phyloP scores from a whole-genome alignment of 2,329 filamentous ascomycete genomes.

The Botryotinia globosa region DNA sequence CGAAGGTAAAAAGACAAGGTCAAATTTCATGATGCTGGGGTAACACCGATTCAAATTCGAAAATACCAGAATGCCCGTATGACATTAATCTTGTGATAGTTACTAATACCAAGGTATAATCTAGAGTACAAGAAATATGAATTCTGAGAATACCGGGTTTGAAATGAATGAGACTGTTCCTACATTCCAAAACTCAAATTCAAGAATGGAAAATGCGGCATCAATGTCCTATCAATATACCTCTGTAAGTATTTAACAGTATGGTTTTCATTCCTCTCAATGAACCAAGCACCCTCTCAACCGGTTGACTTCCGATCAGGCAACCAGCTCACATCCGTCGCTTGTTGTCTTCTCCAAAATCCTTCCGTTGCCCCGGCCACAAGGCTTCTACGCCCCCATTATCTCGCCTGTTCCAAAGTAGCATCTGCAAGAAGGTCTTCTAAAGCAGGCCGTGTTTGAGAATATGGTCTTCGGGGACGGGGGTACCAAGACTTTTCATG shows the following conservation, averaged over 20 bases:
- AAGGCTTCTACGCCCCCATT: conserved; percentile 3
- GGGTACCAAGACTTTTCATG: not conserved
- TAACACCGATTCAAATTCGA: not conserved
- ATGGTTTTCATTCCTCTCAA: not conserved
- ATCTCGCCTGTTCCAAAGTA: conserved; percentile 26
- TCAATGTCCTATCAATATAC: not conserved
- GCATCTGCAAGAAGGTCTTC: conserved; percentile 30
- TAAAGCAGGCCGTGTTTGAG: conserved; percentile 6
- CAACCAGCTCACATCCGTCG: conserved; percentile 22
- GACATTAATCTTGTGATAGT: not conserved
- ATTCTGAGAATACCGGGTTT: not conserved
- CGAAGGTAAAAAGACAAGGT: not conserved
- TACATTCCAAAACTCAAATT: not conserved
- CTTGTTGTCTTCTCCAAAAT: not conserved
- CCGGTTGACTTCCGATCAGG: not conserved
- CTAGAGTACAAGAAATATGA: not conserved
- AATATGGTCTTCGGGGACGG: not conserved
- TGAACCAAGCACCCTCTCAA: not conserved
- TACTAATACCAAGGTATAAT: not conserved
- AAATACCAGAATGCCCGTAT: not conserved
- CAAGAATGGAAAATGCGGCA: not conserved
- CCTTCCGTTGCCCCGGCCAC: not conserved
- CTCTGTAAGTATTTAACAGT: not conserved
- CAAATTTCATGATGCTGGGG: not conserved
- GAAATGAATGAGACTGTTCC: fast-evolving